Evolutionary conservation across 345 rosid species (phyloP).

Genomic region (Euphorbia tirucalli): DNA sequence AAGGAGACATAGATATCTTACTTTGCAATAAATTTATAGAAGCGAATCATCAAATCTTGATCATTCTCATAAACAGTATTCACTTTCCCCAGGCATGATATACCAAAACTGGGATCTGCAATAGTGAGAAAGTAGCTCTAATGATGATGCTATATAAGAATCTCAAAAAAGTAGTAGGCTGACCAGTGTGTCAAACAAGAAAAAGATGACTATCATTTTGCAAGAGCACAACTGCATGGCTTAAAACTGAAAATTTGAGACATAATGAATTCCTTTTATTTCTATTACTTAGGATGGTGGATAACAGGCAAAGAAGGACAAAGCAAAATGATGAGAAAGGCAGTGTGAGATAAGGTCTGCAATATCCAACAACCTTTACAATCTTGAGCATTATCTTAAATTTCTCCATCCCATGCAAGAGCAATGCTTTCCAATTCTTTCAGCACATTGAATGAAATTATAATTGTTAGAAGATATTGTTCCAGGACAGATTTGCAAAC

Average conservation of each 20-base stretch:
- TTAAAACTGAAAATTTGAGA: no score
- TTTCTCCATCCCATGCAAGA: neutral
- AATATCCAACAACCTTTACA: neutral
- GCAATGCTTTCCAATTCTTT: neutral
- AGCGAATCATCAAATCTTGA: conserved; percentile 70
- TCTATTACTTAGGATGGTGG: neutral
- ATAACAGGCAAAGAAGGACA: neutral
- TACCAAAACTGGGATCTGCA: conserved; percentile 78
- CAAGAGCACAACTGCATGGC: no score
- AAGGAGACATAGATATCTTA: conserved; percentile 30
- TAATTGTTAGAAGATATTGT: neutral
- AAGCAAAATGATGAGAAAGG: neutral
- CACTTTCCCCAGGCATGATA: conserved; percentile 72
- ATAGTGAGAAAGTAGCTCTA: conserved; percentile 1
- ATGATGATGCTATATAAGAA: neutral
- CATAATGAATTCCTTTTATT: neutral
- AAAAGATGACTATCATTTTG: no score
- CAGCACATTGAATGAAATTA: neutral
- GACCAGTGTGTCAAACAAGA: no score
- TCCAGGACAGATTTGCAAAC: neutral
- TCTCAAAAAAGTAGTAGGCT: neutral
- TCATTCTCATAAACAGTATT: conserved; percentile 64
- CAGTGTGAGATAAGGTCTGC: neutral
- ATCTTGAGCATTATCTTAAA: neutral
- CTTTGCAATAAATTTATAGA: conserved; percentile 70